These are phyloP conservation scores for Candida palmyrensis DNA, from an alignment of 805 yeast genomes.

Conservation along the genomic window DNA sequence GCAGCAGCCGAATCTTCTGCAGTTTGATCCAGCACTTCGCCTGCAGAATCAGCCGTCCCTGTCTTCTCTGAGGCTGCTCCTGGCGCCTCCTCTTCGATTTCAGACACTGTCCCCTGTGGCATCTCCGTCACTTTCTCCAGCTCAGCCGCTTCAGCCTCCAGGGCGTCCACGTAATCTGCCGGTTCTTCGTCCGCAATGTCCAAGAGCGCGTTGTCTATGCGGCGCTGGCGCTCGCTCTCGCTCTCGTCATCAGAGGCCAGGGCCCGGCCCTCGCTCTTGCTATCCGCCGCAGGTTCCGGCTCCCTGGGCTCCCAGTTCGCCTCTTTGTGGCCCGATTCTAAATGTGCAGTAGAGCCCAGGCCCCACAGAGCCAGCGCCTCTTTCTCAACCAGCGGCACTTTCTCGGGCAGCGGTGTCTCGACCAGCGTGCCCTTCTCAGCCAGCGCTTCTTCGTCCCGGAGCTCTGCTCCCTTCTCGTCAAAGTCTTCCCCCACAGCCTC, in stretches of 20 bases:
- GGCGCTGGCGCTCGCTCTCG: slow-evolving; percentile 2
- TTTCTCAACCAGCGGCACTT: neutral
- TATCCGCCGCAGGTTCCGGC: too few relatives aligned
- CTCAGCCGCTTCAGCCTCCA: neutral
- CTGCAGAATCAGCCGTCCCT: neutral
- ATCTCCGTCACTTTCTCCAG: neutral
- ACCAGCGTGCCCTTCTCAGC: slow-evolving; percentile 2
- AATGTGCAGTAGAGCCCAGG: too few relatives aligned
- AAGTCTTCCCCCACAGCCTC: slow-evolving; percentile 4
- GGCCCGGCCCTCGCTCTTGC: too few relatives aligned
- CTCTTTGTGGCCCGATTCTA: too few relatives aligned
- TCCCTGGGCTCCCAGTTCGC: too few relatives aligned
- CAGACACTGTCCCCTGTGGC: neutral
- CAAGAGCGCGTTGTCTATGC: slow-evolving; percentile 1
- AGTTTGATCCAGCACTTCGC: neutral
- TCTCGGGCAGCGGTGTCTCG: neutral
- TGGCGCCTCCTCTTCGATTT: neutral
- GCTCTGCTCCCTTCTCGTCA: slow-evolving; percentile 1
- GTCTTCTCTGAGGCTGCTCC: too few relatives aligned
- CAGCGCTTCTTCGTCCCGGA: neutral
- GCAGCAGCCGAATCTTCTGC: neutral
- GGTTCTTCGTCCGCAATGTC: slow-evolving; percentile 1
- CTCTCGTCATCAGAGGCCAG: too few relatives aligned
- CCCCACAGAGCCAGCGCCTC: neutral
- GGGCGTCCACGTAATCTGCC: neutral